A percentile compares a stretch with the other conserved stretches of the same genome.
These are phyloP conservation scores for Anisogramma anomala DNA, from an alignment of 2,329 filamentous ascomycete species.

Conservation along the genomic window DNA sequence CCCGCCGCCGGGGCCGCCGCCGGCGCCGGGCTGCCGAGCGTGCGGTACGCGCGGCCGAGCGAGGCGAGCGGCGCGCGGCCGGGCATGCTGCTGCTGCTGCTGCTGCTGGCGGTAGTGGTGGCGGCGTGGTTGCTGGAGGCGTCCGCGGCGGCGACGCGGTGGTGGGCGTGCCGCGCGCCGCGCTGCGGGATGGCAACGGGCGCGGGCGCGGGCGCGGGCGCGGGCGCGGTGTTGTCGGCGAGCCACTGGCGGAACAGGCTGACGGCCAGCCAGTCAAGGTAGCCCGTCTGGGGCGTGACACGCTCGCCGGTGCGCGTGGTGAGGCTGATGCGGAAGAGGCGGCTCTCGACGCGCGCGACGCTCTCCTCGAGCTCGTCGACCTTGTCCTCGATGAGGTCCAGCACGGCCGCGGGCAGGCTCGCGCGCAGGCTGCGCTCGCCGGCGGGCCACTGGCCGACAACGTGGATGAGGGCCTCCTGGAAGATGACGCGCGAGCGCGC, in stretches of 20 bases:
- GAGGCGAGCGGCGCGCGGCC: conserved; percentile 40
- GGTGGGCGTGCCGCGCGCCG: conserved; percentile 15
- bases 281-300: conserved; percentile 66
- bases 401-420: conserved; percentile 60
- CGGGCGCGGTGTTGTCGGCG: conserved; percentile 74
- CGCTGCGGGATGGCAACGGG: conserved; percentile 26
- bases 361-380: conserved; percentile 82
- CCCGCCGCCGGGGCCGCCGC: too few relatives aligned
- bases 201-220: conserved; percentile 38
- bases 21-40: conserved; percentile 57
- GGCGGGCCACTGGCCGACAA: conserved; percentile 86
- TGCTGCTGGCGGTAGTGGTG: conserved; percentile 1
- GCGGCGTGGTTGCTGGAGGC: conserved; percentile 20
- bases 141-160: conserved; percentile 12
- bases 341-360: conserved; percentile 66
- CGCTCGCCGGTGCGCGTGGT: conserved; percentile 71
- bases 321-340: conserved; percentile 70
- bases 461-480: conserved; percentile 79
- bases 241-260: conserved; percentile 87
- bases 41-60: conserved; percentile 63
- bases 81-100: conserved; percentile 1
- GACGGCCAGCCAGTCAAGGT: conserved; percentile 81
- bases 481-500: conserved; percentile 75
- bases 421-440: conserved; percentile 66
- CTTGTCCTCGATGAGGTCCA: conserved; percentile 91